Base-by-base conservation (phyloP, 2,329 filamentous ascomycete genomes). In the Tolypocladium tundrense region DNA sequence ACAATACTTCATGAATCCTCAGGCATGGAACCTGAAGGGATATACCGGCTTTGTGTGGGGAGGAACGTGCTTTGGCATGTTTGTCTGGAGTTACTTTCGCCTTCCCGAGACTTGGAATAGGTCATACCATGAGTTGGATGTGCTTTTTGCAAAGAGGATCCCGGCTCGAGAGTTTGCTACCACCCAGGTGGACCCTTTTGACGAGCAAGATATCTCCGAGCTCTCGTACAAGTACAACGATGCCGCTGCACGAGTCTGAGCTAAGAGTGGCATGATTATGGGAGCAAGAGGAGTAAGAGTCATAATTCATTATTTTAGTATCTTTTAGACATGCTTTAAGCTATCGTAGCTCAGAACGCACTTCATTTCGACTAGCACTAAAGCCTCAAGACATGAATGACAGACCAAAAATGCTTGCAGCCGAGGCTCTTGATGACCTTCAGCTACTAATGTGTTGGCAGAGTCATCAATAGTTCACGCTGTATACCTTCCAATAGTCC, bases 81-180 rank as follows among this genome's bases (percentile, higher is more conserved):
- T 69, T 10, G 37, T 66, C 19, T 71, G 69, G 69, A 68, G 79
- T 59, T 78, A 73, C 59, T 73, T 79, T 64, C 77, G 76, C 24
- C 67, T 81, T 9, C 79, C 79, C 6, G 81, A 84, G 66, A 76
- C 79, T 0, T 77, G 76, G 48, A 77, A 73, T 2, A 72, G 78
- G 27, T 79, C 77, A 0, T 77, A 80, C 52, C 78, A 79, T 62
- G 79, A 83, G 67, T 70, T 84, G 1, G 80, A 83, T 56, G 70
- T 77, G 13, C 64, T 84, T 48, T 84, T 84, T 65, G 71, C 75
- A 48, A 69, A 68, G 41, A 66, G 62, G 54, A 66, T 73, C 7
- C 62, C 72, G 3, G 72, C 75, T 1, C 66, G 74, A 16, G 69
- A 74, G 54, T 58, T 58, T 50, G 51, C 50, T 16, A 11, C 10